A percentile compares a stretch with the other conserved stretches of the same genome.
phyloP scores from a whole-genome alignment of 345 rosid species.

The Mangifera indica region DNA sequence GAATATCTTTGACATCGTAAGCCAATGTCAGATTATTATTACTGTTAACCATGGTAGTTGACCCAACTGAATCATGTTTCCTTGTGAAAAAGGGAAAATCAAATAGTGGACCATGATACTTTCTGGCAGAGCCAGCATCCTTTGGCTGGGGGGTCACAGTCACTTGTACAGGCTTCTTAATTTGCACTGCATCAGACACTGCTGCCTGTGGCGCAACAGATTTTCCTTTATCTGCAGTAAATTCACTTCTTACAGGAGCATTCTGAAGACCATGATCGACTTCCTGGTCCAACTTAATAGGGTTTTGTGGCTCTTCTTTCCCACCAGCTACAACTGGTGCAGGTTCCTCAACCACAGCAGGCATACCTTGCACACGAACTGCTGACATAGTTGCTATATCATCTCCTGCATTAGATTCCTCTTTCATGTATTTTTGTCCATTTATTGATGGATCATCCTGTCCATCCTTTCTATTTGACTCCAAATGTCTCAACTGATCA shows the following conservation, averaged over 20 bases:
- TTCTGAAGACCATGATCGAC: conserved; percentile 55
- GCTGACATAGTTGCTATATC: conserved; percentile 57
- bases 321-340: conserved; percentile 38
- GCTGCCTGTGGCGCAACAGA: conserved; percentile 51
- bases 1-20: conserved; percentile 89
- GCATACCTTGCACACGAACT: conserved; percentile 41
- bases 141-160: conserved; percentile 56
- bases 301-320: conserved; percentile 77
- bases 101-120: conserved; percentile 96
- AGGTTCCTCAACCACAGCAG: conserved; percentile 52
- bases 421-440: conserved; percentile 48
- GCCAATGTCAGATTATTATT: conserved; percentile 78
- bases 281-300: conserved; percentile 73
- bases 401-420: conserved; percentile 56
- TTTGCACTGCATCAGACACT: conserved; percentile 60
- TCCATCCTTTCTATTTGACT: conserved; percentile 56
- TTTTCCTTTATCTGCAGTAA: conserved; percentile 70
- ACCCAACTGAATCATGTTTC: conserved; percentile 83
- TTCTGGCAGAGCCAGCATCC: conserved; percentile 77
- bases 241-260: conserved; percentile 54
- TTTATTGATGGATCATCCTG: conserved; percentile 45
- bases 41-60: conserved; percentile 59
- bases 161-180: conserved; percentile 64
- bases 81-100: conserved; percentile 99
- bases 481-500: conserved; percentile 55